phyloP scores from a whole-genome alignment of 805 yeast genomes.

The Zygoascus ofunaensis region DNA sequence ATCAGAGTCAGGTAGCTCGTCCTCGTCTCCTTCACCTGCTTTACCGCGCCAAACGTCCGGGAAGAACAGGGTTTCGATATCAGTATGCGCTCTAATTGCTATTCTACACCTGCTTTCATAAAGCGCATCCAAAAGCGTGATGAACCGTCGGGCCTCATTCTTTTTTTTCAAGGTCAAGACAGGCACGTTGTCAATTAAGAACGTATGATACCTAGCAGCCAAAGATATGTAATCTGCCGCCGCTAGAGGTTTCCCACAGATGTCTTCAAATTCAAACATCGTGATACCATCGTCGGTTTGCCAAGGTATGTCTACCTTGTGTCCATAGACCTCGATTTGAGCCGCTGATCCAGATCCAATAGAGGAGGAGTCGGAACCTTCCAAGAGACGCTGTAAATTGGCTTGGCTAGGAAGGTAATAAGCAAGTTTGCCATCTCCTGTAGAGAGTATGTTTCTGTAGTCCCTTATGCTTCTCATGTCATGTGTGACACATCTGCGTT shows the following conservation, averaged over 20 bases:
- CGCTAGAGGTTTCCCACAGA: slow-evolving; percentile 50
- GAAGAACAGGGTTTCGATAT: slow-evolving; percentile 49
- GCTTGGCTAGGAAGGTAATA: slow-evolving; percentile 3
- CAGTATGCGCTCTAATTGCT: slow-evolving; percentile 42
- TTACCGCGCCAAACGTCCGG: slow-evolving; percentile 35
- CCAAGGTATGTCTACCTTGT: slow-evolving; percentile 40
- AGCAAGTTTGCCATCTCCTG: slow-evolving; percentile 19
- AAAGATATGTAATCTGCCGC: slow-evolving; percentile 64
- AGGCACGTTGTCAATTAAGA: slow-evolving; percentile 55
- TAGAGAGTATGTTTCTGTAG: slow-evolving; percentile 37
- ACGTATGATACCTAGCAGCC: slow-evolving; percentile 48
- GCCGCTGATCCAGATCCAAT: background rate
- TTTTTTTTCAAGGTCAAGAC: slow-evolving; percentile 46
- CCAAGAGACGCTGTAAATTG: background rate
- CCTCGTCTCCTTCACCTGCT: slow-evolving; percentile 21
- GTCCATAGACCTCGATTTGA: slow-evolving; percentile 45
- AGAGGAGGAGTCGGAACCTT: background rate
- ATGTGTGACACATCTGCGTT: slow-evolving; percentile 48
- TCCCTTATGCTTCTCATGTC: slow-evolving; percentile 55
- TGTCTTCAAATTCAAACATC: slow-evolving; percentile 41
- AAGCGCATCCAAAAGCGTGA: slow-evolving; percentile 57
- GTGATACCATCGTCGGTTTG: slow-evolving; percentile 35
- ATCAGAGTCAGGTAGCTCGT: slow-evolving; percentile 30
- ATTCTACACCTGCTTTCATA: slow-evolving; percentile 60
- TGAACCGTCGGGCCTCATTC: slow-evolving; percentile 61